Evolutionary conservation across 2,329 filamentous ascomycete genomes (phyloP).

Genomic region (Myrmaecium sp.): DNA sequence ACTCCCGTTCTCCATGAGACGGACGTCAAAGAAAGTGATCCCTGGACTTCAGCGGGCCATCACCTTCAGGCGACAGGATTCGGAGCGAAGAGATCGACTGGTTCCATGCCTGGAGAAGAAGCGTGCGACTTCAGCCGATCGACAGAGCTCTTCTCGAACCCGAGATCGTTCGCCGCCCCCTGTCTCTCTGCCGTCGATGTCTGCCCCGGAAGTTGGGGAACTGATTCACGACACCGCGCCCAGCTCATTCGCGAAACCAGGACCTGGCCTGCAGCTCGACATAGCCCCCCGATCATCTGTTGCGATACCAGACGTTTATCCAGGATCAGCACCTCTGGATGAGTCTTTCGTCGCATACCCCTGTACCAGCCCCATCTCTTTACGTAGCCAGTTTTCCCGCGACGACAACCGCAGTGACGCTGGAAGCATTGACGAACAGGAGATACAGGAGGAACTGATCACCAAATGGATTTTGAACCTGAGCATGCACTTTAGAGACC

Average conservation of each 20-base stretch:
- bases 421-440: conserved; percentile 34
- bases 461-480: conserved; percentile 88
- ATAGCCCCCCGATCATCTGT: conserved; percentile 14
- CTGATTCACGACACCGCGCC: conserved; percentile 13
- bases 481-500: conserved; percentile 95
- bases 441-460: conserved; percentile 69
- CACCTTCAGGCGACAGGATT: conserved; percentile 70
- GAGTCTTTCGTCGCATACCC: not conserved
- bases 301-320: not conserved
- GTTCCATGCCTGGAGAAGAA: conserved; percentile 43
- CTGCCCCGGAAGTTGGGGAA: conserved; percentile 23
- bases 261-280: conserved; percentile 12
- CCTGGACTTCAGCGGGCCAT: conserved; percentile 59
- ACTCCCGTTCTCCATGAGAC: conserved; percentile 6
- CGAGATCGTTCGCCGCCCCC: conserved; percentile 25
- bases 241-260: conserved; percentile 14
- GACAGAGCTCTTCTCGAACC: conserved; percentile 21
- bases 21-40: conserved; percentile 42
- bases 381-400: conserved; percentile 10
- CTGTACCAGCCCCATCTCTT: conserved; percentile 1
- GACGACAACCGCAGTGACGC: conserved; percentile 11
- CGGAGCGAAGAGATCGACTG: conserved; percentile 60
- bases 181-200: conserved; percentile 19
- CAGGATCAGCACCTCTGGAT: not conserved
- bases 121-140: conserved; percentile 48